phyloP scores from a whole-genome alignment of 2,329 filamentous ascomycete species.

The Fusarium falciforme region DNA sequence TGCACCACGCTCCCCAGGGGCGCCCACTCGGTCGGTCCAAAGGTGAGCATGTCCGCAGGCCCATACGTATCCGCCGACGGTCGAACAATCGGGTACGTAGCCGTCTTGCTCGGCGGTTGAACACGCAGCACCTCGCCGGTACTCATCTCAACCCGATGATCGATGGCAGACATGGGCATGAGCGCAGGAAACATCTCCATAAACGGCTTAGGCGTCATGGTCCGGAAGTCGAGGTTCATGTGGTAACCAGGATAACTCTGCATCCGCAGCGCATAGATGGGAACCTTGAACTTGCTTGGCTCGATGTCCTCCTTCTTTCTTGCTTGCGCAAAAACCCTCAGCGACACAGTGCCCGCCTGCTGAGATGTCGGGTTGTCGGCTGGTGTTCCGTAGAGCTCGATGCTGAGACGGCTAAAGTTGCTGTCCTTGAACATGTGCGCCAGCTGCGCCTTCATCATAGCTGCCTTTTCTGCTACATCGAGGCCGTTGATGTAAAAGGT shows the following conservation, averaged over 20 bases:
- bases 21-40: constrained; percentile 43
- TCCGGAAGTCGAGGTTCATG: constrained; percentile 57
- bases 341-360: constrained; percentile 60
- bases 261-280: constrained; percentile 53
- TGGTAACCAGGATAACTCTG: constrained; percentile 57
- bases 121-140: constrained; percentile 32
- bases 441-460: constrained; percentile 56
- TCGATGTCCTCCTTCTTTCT: constrained; percentile 48
- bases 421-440: constrained; percentile 46
- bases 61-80: constrained; percentile 43
- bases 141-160: constrained; percentile 46
- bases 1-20: constrained; percentile 48
- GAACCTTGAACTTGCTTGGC: constrained; percentile 51
- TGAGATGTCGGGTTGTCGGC: constrained; percentile 56
- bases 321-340: constrained; percentile 61
- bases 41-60: constrained; percentile 39
- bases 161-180: constrained; percentile 44
- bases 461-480: constrained; percentile 56
- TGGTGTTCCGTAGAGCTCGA: constrained; percentile 51
- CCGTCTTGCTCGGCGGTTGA: constrained; percentile 32
- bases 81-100: constrained; percentile 38
- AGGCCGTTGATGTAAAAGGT: constrained; percentile 58
- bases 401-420: constrained; percentile 52
- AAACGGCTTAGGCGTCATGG: constrained; percentile 55
- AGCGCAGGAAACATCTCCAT: constrained; percentile 56